Conservation (phyloP, 176 grass and related monocot species). For the Bolboschoenus planiculmis region DNA sequence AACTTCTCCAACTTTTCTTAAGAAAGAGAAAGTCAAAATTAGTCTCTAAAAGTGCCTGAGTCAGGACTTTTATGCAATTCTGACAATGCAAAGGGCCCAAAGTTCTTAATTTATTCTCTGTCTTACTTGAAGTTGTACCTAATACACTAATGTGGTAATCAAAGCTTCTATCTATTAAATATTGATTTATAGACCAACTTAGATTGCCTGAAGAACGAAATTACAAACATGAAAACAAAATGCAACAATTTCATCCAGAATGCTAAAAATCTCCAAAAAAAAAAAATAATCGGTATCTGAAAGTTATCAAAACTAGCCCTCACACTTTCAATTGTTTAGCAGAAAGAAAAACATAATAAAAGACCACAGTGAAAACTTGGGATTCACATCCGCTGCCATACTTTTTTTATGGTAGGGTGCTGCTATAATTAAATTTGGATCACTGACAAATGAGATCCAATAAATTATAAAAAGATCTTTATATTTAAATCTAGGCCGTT, state of each 20-base stretch:
- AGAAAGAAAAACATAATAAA: background rate
- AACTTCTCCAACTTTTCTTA: background rate
- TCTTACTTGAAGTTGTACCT: background rate
- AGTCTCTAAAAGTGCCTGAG: background rate
- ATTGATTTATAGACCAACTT: background rate
- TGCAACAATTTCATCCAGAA: background rate
- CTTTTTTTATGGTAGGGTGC: too few relatives aligned
- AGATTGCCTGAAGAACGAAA: background rate
- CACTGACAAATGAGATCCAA: too few relatives aligned
- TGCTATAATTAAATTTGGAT: too few relatives aligned
- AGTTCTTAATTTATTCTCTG: background rate
- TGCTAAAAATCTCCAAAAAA: background rate
- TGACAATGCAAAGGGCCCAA: background rate
- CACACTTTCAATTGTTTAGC: background rate
- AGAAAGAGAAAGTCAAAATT: background rate
- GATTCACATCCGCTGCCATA: too few relatives aligned
- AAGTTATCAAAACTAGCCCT: background rate
- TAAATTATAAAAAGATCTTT: too few relatives aligned
- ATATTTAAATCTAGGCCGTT: too few relatives aligned
- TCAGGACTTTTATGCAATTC: background rate
- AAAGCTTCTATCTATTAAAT: background rate
- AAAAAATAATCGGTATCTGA: background rate
- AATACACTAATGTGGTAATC: background rate
- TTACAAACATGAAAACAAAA: background rate
- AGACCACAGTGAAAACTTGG: background rate